Base-by-base conservation (phyloP, 2,329 filamentous ascomycete species). In the Paecilomyces fulvus region DNA sequence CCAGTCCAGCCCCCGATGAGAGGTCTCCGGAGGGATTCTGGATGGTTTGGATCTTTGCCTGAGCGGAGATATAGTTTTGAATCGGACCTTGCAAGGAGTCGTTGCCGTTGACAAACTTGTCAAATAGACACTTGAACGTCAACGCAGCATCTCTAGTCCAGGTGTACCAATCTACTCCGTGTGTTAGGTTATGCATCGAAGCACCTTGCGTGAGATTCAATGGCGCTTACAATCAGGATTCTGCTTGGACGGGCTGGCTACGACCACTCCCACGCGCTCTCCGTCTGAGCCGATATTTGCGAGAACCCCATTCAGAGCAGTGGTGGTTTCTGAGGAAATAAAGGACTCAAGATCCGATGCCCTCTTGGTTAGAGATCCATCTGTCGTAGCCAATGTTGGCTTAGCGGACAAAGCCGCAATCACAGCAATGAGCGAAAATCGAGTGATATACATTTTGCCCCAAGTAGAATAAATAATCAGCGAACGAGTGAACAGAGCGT, bases 91-190 rank as follows among this genome's bases (percentile, higher is more conserved):
- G 83, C 20, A 90, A 74, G 14, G 72, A 71, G 1, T 76, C 71
- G 61, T 87, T 80, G 49, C 86, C 87, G 52, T 74, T 75, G 57
- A 82, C 75, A 67, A 90, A 87, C 20, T 82, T 77, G 63, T 92
- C 88, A 8, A 88, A 76, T 14, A 92, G 72, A 23, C 77, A 75
- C 73, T 89, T 90, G 74, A 88, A 83, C 2, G 84, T 83, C 30
- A 92, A 77, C 23, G 85, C 86, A 14, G 86, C 81, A 69, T 92
- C 89, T 65, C 89, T 77, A 1, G 85, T 90, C 89, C 89, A 92
- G 0, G 87, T 90, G 66, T 84, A 92, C 66, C 81, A 91, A 70
- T 92, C 87, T 89, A 52, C 0, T n/a, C 12, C 31, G 9, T 52
- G 17, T 52, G 30, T 51, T 49, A 30, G 37, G 23, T 23, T 11